Conservation (phyloP, 305 asterid species). For the Rubia occidens region DNA sequence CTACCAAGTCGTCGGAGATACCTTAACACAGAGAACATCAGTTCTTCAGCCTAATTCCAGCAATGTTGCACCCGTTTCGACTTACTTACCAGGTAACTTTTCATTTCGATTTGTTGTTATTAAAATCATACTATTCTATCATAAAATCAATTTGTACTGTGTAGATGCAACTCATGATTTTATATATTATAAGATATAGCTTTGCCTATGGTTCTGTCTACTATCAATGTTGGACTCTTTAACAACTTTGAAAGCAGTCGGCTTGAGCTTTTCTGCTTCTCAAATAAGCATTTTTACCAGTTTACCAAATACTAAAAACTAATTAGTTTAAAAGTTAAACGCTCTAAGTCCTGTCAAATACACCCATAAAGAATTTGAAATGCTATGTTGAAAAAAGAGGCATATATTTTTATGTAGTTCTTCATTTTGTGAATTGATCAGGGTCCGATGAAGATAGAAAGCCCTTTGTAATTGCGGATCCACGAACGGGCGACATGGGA, state of each 20-base stretch:
- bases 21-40: background rate
- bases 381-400: background rate
- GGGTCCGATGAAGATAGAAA: slow-evolving; percentile 1
- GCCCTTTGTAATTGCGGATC: background rate
- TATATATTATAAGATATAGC: no score
- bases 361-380: background rate
- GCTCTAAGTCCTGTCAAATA: no score
- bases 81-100: slow-evolving; percentile 15
- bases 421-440: background rate
- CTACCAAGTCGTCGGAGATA: slow-evolving; percentile 11
- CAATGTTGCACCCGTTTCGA: background rate
- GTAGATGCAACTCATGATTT: no score
- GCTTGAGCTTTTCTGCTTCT: no score
- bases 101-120: background rate
- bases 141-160: no score
- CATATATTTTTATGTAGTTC: background rate
- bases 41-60: slow-evolving; percentile 8
- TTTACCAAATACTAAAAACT: no score
- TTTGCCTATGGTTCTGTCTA: no score
- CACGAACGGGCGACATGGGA: background rate
- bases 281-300: no score
- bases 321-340: no score
- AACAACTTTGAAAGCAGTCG: no score
- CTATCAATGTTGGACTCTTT: no score
- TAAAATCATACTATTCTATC: no score